These are phyloP conservation scores for Moringa oleifera DNA, from an alignment of 345 rosid genomes.

Conservation along the genomic window DNA sequence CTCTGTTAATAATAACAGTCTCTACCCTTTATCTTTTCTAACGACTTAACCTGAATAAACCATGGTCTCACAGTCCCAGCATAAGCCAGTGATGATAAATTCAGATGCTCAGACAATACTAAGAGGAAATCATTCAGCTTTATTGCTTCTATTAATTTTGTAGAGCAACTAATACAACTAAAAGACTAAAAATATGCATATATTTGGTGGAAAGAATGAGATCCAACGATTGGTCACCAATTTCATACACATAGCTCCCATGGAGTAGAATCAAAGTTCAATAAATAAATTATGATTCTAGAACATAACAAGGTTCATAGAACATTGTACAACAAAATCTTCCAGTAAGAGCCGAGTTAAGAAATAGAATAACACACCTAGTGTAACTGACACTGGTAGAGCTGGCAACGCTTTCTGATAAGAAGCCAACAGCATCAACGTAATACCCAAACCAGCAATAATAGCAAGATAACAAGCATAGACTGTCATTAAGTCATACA, in stretches of 20 bases:
- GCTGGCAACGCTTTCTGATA: conserved; percentile 92
- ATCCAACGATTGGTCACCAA: conserved; percentile 13
- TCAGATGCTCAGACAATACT: no score
- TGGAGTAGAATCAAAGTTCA: neutral
- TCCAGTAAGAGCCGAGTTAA: conserved; percentile 66
- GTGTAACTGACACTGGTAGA: conserved; percentile 76
- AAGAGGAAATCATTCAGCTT: no score
- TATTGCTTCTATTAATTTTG: no score
- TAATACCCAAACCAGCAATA: conserved; percentile 88
- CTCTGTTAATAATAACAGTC: no score
- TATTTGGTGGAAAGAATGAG: neutral
- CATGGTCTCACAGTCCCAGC: no score
- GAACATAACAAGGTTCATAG: conserved; percentile 79
- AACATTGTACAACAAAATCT: conserved; percentile 66
- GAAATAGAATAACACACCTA: conserved; percentile 80
- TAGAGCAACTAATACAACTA: no score
- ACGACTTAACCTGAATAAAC: no score
- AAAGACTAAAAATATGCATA: no score
- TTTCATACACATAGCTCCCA: neutral
- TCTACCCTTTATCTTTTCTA: no score
- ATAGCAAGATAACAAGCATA: conserved; percentile 93
- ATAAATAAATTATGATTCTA: conserved; percentile 21
- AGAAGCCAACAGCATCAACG: conserved; percentile 71
- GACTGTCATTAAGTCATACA: conserved; percentile 93
- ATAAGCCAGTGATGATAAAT: no score